Percentiles rank a stretch among this genome's conserved stretches.
phyloP scores from a whole-genome alignment of 192 early-diverging fungal species.

The Podila verticillata region DNA sequence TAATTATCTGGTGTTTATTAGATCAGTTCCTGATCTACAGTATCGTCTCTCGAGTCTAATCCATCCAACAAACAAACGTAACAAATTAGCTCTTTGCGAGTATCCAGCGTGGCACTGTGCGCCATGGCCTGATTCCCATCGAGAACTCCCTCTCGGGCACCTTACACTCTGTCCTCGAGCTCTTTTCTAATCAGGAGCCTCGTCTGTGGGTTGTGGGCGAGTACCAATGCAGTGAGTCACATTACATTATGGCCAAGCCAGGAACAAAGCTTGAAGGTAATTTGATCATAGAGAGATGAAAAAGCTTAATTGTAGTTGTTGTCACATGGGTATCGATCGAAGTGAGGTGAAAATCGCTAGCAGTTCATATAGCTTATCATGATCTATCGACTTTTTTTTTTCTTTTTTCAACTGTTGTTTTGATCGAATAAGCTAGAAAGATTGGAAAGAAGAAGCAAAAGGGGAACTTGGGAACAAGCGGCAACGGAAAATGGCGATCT shows the following conservation, averaged over 20 bases:
- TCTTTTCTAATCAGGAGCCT: constrained; percentile 41
- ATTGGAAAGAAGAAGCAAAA: too few species aligned
- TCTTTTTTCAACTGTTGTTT: background rate
- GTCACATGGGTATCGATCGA: too few species aligned
- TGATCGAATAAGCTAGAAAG: too few species aligned
- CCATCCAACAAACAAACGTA: background rate
- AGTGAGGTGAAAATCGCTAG: too few species aligned
- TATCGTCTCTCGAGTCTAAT: background rate
- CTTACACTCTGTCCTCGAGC: constrained; percentile 43
- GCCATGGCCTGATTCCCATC: constrained; percentile 42
- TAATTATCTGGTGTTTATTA: background rate
- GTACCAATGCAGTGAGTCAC: constrained; percentile 46
- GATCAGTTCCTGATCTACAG: background rate
- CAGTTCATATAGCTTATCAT: background rate
- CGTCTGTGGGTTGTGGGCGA: constrained; percentile 49
- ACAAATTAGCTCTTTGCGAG: constrained; percentile 22
- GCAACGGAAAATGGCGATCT: background rate
- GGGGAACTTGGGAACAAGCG: too few species aligned
- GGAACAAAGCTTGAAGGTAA: constrained; percentile 29
- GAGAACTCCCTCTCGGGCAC: constrained; percentile 51
- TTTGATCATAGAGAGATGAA: background rate
- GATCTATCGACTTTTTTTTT: background rate
- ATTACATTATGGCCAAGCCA: constrained; percentile 38
- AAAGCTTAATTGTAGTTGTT: too few species aligned
- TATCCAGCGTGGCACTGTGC: constrained; percentile 31